Base-by-base conservation (phyloP, 1,284 basidiomycete species). In the Ceratobasidium sp. region DNA sequence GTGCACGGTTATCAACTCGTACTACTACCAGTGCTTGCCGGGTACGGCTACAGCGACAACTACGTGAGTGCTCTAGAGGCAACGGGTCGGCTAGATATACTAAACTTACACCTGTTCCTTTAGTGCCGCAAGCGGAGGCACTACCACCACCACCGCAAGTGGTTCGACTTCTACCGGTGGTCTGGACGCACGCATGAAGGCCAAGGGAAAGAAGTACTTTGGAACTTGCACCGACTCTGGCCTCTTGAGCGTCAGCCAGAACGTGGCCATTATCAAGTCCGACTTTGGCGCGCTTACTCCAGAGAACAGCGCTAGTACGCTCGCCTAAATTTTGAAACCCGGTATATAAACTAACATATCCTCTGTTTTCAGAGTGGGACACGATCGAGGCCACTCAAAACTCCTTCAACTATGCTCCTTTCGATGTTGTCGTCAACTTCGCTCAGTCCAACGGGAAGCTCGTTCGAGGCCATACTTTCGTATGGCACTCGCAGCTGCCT, bases 401-500 rank as follows among this genome's bases (percentile, higher is more conserved):
- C 24, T 47, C 44, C 41, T 71, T 71, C 67, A 57, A 71, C 24
- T 71, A 29, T 33, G 53, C 22, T 19, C 19, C 19, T 9, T 57
- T 57, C 31, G 67, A 71, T 24, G 45, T 41, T 7, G 33, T 71
- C 27, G 67, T 71, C 67, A 71, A 71, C 44, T 71, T 71, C 22
- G 67, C 67, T 29, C 33, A 44, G 27, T 33, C 47, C 56, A 73
- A 73, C 29, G 71, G 71, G 6, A 64, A 62, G 48, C 60, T 73
- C 29, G 60, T 73, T 31, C 57, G 71, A 24, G 71, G 71, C 3
- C 71, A 73, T 22, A 73, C 71, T 27, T 60, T 87, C 48, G 45
- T 87, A 57, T 88, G 87, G 86, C 84, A 86, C 80, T 84, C 83
- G 71, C 86, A 87, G 75, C 84, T 87, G 44, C 87, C 87, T 4